These are phyloP conservation scores for Phytophthora brassicae DNA, from an alignment of 352 stramenopile species.

Conservation along the genomic window DNA sequence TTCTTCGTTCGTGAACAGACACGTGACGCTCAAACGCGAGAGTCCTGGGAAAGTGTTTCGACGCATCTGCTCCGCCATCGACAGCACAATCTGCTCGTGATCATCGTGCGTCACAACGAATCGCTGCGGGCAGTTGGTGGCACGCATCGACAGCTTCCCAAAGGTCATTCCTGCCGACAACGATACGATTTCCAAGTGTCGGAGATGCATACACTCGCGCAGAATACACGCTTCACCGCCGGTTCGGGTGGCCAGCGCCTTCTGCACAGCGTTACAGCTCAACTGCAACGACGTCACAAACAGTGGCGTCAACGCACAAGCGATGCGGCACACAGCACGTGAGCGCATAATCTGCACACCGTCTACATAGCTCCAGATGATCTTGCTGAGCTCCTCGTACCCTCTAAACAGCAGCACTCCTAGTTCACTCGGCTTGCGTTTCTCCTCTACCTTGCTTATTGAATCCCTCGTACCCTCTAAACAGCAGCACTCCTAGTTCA, in stretches of 20 bases:
- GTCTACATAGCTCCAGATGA: slow-evolving; percentile 81
- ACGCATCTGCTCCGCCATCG: slow-evolving; percentile 68
- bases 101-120: slow-evolving; percentile 88
- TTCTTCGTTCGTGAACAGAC: slow-evolving; percentile 87
- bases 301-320: slow-evolving; percentile 42
- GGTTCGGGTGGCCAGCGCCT: slow-evolving; percentile 47
- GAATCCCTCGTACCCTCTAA: slow-evolving; percentile 65
- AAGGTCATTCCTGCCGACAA: slow-evolving; percentile 82
- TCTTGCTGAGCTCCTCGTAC: slow-evolving; percentile 65
- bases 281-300: slow-evolving; percentile 78
- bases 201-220: slow-evolving; percentile 63
- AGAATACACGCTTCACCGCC: slow-evolving; percentile 43
- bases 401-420: slow-evolving; percentile 62
- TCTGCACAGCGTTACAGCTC: slow-evolving; percentile 77
- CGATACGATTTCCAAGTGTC: slow-evolving; percentile 76
- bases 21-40: slow-evolving; percentile 68
- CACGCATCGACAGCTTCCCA: slow-evolving; percentile 83
- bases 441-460: slow-evolving; percentile 22
- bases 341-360: slow-evolving; percentile 78
- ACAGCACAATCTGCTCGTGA: slow-evolving; percentile 83
- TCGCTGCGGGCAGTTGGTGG: slow-evolving; percentile 80
- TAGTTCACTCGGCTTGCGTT: slow-evolving; percentile 32
- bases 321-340: slow-evolving; percentile 53
- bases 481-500: slow-evolving; percentile 54
- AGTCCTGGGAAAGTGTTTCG: slow-evolving; percentile 57